Evolutionary conservation across 2,329 filamentous ascomycete species (phyloP).

Genomic region (Claviceps pusilla): DNA sequence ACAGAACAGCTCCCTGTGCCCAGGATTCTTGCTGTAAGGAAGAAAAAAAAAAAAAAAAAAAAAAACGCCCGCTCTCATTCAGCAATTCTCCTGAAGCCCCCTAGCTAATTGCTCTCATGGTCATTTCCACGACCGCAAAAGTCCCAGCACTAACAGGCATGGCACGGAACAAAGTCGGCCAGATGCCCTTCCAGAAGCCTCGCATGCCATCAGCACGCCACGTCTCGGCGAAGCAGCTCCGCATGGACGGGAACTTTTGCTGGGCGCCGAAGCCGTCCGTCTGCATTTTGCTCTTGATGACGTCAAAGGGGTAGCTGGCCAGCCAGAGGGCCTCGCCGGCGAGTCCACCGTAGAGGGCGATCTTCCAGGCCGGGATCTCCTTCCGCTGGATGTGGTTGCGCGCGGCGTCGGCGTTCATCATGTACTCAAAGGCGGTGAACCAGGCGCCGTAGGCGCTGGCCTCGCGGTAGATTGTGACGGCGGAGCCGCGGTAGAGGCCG

Average conservation of each 20-base stretch:
- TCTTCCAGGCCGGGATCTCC: constrained; percentile 68
- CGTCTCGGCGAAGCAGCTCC: constrained; percentile 75
- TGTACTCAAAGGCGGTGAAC: constrained; percentile 89
- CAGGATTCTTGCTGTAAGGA: background rate
- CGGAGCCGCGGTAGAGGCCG: constrained; percentile 75
- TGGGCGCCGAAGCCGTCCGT: constrained; percentile 71
- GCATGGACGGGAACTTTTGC: constrained; percentile 66
- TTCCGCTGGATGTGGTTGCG: constrained; percentile 62
- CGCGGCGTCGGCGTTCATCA: constrained; percentile 80
- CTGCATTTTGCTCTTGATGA: constrained; percentile 99
- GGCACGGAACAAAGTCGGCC: constrained; percentile 76
- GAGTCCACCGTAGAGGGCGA: constrained; percentile 82
- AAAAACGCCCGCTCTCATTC: background rate
- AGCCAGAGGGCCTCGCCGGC: constrained; percentile 93
- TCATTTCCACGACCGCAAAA: constrained; percentile 68
- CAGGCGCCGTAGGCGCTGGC: constrained; percentile 89
- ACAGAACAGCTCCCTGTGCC: no score
- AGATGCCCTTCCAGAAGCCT: constrained; percentile 92
- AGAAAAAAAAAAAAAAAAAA: no score
- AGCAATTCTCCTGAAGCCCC: no score
- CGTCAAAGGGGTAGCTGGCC: constrained; percentile 85
- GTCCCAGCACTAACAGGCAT: constrained; percentile 98
- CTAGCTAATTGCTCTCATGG: constrained; percentile 44
- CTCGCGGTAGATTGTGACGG: constrained; percentile 76
- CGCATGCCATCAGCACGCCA: constrained; percentile 59